phyloP scores from a whole-genome alignment of 495 filamentous ascomycete species.

The Chlorociboria aeruginascens region DNA sequence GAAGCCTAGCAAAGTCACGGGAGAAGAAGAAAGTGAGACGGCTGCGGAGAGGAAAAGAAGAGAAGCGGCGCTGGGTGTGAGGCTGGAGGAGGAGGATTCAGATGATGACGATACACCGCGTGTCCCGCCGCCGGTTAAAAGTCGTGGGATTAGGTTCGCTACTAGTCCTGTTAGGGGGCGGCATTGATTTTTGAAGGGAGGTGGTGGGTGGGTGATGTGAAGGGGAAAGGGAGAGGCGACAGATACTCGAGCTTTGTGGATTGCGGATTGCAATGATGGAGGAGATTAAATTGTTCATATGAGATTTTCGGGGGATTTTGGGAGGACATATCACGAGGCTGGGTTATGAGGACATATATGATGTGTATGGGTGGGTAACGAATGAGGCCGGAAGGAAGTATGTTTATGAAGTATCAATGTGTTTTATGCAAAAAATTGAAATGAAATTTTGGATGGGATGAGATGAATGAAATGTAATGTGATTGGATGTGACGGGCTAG shows the following conservation, averaged over 20 bases:
- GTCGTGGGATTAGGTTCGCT: slow-evolving; percentile 34
- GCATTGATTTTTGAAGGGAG: not conserved
- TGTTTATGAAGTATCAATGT: too few species aligned
- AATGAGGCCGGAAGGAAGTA: too few species aligned
- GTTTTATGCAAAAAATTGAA: too few species aligned
- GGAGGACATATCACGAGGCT: too few species aligned
- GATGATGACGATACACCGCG: slow-evolving; percentile 24
- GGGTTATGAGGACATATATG: not conserved
- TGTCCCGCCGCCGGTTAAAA: slow-evolving; percentile 15
- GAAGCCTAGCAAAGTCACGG: not conserved
- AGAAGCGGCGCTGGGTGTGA: slow-evolving; percentile 63
- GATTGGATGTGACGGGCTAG: too few species aligned
- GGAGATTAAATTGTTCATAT: not conserved
- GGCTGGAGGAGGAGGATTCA: slow-evolving; percentile 22
- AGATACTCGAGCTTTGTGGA: too few species aligned
- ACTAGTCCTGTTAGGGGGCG: slow-evolving; percentile 24
- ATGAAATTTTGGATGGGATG: too few species aligned
- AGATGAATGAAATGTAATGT: too few species aligned
- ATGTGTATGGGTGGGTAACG: too few species aligned
- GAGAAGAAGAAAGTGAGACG: slow-evolving; percentile 54
- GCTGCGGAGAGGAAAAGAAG: slow-evolving; percentile 64
- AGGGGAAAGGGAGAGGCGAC: not conserved
- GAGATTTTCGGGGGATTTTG: not conserved
- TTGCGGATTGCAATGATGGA: too few species aligned
- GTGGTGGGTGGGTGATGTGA: not conserved